These are phyloP conservation scores for Trichoderma sp. DNA, from an alignment of 2,329 filamentous ascomycete genomes.

Conservation along the genomic window DNA sequence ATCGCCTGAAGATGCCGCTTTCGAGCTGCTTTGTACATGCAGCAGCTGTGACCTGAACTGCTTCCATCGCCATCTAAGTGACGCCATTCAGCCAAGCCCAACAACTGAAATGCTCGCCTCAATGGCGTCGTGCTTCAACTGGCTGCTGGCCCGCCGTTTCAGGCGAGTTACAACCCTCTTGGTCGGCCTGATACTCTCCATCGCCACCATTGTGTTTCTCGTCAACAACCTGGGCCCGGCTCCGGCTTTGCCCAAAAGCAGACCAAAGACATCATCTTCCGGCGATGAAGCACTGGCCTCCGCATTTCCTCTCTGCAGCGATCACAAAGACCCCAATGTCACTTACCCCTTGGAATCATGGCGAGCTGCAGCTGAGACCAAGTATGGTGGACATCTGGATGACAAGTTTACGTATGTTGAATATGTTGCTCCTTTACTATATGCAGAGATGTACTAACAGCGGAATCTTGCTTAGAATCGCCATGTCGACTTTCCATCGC, in stretches of 20 bases:
- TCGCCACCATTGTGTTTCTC: slow-evolving; percentile 19
- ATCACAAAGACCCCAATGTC: neutral
- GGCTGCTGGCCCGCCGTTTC: slow-evolving; percentile 22
- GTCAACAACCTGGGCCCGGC: slow-evolving; percentile 8
- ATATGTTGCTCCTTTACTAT: neutral
- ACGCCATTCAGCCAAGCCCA: neutral
- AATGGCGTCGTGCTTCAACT: slow-evolving; percentile 21
- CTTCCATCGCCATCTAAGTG: neutral
- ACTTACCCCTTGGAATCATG: slow-evolving; percentile 11
- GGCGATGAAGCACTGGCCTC: neutral
- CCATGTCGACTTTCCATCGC: slow-evolving; percentile 42
- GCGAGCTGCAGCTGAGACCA: slow-evolving; percentile 27
- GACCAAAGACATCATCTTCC: neutral
- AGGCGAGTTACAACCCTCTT: slow-evolving; percentile 23
- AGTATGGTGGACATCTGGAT: slow-evolving; percentile 32
- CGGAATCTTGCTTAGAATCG: slow-evolving; percentile 34
- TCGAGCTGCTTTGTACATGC: neutral
- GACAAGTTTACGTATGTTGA: slow-evolving; percentile 39
- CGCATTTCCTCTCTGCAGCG: slow-evolving; percentile 16
- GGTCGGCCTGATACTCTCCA: slow-evolving; percentile 10
- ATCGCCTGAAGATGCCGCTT: neutral
- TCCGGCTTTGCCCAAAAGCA: neutral
- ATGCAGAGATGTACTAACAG: neutral
- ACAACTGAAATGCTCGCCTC: neutral
- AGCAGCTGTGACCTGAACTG: neutral